Evolutionary conservation across 768 basidiomycete genomes (phyloP), one percentile per base, ranked within the genome.

Genomic region (Holtermannia corniformis): DNA sequence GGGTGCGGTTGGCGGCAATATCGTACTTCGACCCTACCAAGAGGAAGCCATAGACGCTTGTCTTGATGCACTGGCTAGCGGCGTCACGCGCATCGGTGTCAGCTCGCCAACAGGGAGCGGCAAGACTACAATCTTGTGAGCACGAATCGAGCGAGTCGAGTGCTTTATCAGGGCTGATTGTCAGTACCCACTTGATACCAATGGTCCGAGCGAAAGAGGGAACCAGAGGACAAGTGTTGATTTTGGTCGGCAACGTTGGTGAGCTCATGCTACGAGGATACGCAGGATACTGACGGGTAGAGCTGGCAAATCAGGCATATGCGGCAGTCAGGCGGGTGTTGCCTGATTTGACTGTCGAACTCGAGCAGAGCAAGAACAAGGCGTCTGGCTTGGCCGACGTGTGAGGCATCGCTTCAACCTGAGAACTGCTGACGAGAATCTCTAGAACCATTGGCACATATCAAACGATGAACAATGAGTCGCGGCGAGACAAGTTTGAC

Each of bases 281-380:
- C 12, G 20, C n/a, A n/a, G n/a, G n/a, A n/a, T n/a, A n/a, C 14
- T 47, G 19, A 21, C 23, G 60, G 44, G 61, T 64, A 21, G 91
- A 96, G 69, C 81, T 96, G 23, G 93, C 90, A 3, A 78, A 78
- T 41, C 93, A 97, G 70, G 84, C 91, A 4, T 86, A 87, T 12
- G 74, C 75, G 19, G 86, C 88, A 60, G 84, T 86, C 5, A 68
- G 75, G 54, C 72, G 73, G 23, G 70, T 86, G 26, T 82, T 83
- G 63, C 85, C 89, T 1, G 72, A 80, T 3, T 84, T 86, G 81
- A 77, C 72, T 11, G 83, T 96, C 2, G 92, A 97, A 72, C 86
- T 97, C 47, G 93, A 97, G 71, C 93, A 97, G 72, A 89, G 88
- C 2, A 60, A 67, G 16, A 78, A 89, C 58, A 78, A 74, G 42